Evolutionary conservation across 768 basidiomycete genomes (phyloP).

Genomic region (Cystofilobasidium capitatum): DNA sequence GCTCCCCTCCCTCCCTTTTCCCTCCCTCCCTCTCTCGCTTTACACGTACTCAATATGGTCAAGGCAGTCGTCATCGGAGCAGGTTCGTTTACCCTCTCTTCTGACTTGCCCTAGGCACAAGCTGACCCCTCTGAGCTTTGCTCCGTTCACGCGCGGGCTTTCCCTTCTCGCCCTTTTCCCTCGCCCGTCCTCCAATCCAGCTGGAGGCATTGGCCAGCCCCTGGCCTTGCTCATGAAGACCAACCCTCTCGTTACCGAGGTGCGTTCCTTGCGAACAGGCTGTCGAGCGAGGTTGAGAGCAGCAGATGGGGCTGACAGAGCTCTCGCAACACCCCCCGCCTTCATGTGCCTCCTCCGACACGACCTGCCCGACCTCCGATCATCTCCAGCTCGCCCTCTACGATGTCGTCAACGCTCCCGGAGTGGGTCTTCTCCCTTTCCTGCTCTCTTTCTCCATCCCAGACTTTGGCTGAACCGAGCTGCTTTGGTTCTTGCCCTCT

Average conservation of each 20-base stretch:
- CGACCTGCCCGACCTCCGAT: neutral
- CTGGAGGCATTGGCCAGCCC: conserved; percentile 90
- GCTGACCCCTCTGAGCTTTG: neutral
- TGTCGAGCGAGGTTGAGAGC: neutral
- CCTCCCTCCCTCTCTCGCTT: neutral
- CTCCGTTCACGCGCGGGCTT: neutral
- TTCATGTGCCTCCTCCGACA: neutral
- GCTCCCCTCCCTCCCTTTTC: neutral
- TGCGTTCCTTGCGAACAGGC: neutral
- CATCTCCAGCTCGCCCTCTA: conserved; percentile 59
- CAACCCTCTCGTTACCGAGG: conserved; percentile 70
- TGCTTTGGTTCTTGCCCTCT: neutral
- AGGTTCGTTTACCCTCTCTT: conserved; percentile 11
- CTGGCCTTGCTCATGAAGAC: conserved; percentile 85
- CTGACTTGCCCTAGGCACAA: neutral
- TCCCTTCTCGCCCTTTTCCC: neutral
- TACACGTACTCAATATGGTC: conserved; percentile 17
- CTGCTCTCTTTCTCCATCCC: neutral
- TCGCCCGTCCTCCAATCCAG: neutral
- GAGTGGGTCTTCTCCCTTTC: conserved; percentile 45
- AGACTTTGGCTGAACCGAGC: neutral
- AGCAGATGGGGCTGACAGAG: neutral
- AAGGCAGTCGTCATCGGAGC: conserved; percentile 28
- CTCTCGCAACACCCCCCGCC: neutral
- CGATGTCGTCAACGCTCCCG: conserved; percentile 90